A percentile compares a stretch with the other conserved stretches of the same genome.
These are phyloP conservation scores for Plenodomus biglobosus DNA, from an alignment of 2,329 filamentous ascomycete genomes.

Conservation along the genomic window DNA sequence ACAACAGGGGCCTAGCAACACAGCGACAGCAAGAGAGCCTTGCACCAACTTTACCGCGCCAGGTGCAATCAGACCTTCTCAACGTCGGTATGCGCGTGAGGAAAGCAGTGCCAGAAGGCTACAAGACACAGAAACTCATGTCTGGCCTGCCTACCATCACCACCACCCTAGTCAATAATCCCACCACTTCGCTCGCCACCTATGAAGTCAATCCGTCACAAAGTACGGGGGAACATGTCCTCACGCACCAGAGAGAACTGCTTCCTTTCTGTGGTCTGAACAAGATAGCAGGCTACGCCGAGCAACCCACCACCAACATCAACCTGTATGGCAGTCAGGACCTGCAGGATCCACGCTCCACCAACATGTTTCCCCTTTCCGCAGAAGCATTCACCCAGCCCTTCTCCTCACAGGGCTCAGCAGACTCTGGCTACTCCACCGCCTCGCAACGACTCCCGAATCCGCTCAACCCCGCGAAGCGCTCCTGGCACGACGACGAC, in stretches of 20 bases:
- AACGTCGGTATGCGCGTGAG: constrained; percentile 92
- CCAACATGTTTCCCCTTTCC: constrained; percentile 35
- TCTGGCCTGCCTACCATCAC: constrained; percentile 27
- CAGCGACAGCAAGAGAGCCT: constrained; percentile 19
- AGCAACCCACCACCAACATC: constrained; percentile 54
- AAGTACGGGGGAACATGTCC: constrained; percentile 22
- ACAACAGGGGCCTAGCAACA: background rate
- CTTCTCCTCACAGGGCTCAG: constrained; percentile 37
- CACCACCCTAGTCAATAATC: constrained; percentile 22
- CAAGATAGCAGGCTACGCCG: constrained; percentile 68
- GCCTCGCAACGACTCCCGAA: constrained; percentile 23
- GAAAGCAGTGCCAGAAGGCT: constrained; percentile 90
- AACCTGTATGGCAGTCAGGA: constrained; percentile 42
- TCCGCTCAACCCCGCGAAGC: constrained; percentile 43
- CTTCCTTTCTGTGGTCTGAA: constrained; percentile 79
- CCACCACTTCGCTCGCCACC: constrained; percentile 11
- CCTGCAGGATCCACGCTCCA: constrained; percentile 36
- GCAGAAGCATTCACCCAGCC: constrained; percentile 40
- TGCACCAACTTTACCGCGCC: constrained; percentile 60
- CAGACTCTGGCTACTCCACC: constrained; percentile 31
- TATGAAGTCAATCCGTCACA: constrained; percentile 28
- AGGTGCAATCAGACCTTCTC: constrained; percentile 79
- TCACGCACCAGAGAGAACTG: constrained; percentile 59
- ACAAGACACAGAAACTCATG: constrained; percentile 68
- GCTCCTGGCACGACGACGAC: constrained; percentile 47